These are phyloP conservation scores for Solanum pimpinellifolium DNA, from an alignment of 257 asterid species.

Conservation along the genomic window DNA sequence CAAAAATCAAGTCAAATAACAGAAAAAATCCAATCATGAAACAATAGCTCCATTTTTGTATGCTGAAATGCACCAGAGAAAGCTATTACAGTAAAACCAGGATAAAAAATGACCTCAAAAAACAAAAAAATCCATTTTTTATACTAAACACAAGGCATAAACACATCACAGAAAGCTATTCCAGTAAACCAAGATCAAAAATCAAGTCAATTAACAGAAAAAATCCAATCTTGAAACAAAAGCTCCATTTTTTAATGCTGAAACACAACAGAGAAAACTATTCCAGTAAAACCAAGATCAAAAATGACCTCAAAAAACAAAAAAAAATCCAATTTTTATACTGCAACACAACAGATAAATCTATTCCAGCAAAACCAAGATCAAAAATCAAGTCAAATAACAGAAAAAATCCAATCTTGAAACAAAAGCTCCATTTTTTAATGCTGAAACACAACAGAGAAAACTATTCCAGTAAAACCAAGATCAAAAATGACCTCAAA, in stretches of 20 bases:
- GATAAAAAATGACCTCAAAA: neutral
- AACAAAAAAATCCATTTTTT: neutral
- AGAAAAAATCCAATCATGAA: neutral
- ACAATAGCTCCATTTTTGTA: neutral
- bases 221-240: neutral
- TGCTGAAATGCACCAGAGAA: neutral
- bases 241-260: neutral
- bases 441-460: neutral
- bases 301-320: neutral
- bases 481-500: neutral
- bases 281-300: neutral
- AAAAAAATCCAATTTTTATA: neutral
- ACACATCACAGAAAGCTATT: neutral
- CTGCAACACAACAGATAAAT: neutral
- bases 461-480: neutral
- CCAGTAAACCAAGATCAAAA: neutral
- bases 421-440: neutral
- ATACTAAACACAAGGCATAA: neutral
- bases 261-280: neutral
- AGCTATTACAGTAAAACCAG: neutral
- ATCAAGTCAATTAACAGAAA: neutral
- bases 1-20: neutral
- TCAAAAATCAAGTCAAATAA: neutral
- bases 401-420: neutral
- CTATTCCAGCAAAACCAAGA: neutral